These are phyloP conservation scores for Cucumis melo DNA, from an alignment of 306 rosid genomes.

Conservation along the genomic window DNA sequence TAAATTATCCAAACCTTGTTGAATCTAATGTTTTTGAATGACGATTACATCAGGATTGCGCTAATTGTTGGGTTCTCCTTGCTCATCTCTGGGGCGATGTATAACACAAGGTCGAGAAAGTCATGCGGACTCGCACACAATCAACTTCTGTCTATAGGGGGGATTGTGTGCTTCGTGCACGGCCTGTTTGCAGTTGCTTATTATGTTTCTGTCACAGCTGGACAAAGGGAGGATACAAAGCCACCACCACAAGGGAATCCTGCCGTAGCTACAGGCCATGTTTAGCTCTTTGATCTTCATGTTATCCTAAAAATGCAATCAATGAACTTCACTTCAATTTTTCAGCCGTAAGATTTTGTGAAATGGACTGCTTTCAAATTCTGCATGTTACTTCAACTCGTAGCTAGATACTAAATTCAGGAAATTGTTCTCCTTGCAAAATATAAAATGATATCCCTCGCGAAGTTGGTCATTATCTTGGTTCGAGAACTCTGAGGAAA, in stretches of 20 bases:
- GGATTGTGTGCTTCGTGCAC: constrained; percentile 66
- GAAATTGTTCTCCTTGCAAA: background rate
- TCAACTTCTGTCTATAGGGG: constrained; percentile 54
- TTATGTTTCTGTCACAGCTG: constrained; percentile 35
- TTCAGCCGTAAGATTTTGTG: background rate
- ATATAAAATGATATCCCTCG: background rate
- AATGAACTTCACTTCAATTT: background rate
- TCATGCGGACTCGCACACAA: constrained; percentile 43
- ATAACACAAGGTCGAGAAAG: constrained; percentile 52
- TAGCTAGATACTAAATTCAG: background rate
- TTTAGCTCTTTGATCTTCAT: background rate
- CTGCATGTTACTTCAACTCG: background rate
- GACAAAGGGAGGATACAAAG: constrained; percentile 20
- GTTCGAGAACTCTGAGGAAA: background rate
- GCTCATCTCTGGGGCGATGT: constrained; percentile 43
- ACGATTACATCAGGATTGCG: constrained; percentile 27
- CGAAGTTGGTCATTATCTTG: background rate
- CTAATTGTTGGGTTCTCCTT: constrained; percentile 34
- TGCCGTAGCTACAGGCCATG: background rate
- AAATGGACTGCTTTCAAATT: background rate
- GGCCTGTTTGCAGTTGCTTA: constrained; percentile 44
- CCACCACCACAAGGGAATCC: background rate
- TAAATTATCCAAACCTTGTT: background rate
- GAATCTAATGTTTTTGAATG: background rate
- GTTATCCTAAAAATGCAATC: background rate